A percentile compares a stretch with the other conserved stretches of the same genome.
Conservation (phyloP, 306 rosid genomes). For the Rubus idaeus region DNA sequence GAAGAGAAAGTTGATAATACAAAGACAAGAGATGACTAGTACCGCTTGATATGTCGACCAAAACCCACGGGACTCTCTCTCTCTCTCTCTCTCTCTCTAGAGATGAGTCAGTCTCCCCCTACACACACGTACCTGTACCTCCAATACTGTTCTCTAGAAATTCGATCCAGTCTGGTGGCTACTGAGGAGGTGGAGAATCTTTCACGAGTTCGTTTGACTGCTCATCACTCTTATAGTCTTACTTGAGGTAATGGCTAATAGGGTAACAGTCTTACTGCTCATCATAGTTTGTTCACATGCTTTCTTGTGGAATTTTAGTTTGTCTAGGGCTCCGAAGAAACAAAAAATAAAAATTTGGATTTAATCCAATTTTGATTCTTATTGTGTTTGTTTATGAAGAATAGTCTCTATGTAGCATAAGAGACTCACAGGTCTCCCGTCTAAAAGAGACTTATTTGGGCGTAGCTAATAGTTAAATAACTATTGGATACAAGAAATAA, state of each 20-base stretch:
- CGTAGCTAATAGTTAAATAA: too few relatives aligned
- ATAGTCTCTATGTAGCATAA: too few relatives aligned
- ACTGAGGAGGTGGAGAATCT: conserved; percentile 8
- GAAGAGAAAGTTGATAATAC: conserved; percentile 30
- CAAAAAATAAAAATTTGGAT: too few relatives aligned
- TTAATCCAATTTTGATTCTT: too few relatives aligned
- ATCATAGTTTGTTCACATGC: too few relatives aligned
- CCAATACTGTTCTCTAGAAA: conserved; percentile 18
- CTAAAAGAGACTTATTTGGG: too few relatives aligned
- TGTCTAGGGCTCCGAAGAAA: too few relatives aligned
- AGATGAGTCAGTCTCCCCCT: background rate
- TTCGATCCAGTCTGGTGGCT: conserved; percentile 15
- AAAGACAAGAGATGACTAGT: conserved; percentile 43
- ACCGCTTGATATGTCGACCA: conserved; percentile 44
- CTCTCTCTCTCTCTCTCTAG: background rate
- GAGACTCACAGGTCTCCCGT: too few relatives aligned
- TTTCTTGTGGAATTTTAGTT: too few relatives aligned
- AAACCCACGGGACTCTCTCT: conserved; percentile 21
- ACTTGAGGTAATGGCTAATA: background rate
- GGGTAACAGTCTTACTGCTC: background rate
- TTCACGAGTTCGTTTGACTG: background rate
- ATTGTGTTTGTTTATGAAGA: too few relatives aligned
- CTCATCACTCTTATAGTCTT: background rate
- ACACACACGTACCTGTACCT: background rate
- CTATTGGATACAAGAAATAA: too few relatives aligned